Base-by-base conservation (phyloP, 2,329 filamentous ascomycete species). In the Lasiodiplodia citricola region DNA sequence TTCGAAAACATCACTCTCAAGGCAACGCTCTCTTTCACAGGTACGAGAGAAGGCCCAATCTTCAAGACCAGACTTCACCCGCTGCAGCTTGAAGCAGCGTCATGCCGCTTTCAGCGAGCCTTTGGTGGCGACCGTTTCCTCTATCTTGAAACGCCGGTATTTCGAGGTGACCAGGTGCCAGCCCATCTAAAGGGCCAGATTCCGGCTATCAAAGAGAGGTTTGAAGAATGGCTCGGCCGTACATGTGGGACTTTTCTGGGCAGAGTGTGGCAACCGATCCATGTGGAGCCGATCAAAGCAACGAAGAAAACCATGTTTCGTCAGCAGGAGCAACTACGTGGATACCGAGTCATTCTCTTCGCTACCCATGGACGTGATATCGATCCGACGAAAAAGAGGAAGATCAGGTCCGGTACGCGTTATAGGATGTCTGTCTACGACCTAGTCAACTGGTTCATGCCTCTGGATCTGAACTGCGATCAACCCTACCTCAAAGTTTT, bases 111-210 rank as follows among this genome's bases (percentile, higher is more conserved):
- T n/a, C 76, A 81, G 64, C 71, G 79, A 6, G 74, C 73, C 7
- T 81, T 78, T 65, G 79, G 78, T 1, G 73, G 77, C 4, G 77
- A 83, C 68, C 77, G 83, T 0, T 81, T 85, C 23, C 71, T 85
- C 1, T 81, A 81, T 51, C 68, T 84, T 2, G 74, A 76, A 2
- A 64, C 80, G 1, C 80, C 82, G 0, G 68, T 72, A 2, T 72
- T 80, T 16, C 65, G 71, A 2, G 71, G 68, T 2, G 72, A 71
- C 14, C 38, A 66, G 1, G 16, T 71, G 5, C 71, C 71, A 1
- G n/a, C 14, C 1, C 63, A 70, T 51, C 58, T 75, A 18, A 72
- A 69, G n/a, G 51, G 64, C 4, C 70, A 75, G 38, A n/a, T 68
- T 51, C 31, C 72, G 60, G 68, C 74, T 16, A 72, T 79, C 37